Percentiles rank a stretch among this genome's conserved stretches.
Conservation (phyloP, 2,329 filamentous ascomycete genomes). For the Trichoderma semiorbis region DNA sequence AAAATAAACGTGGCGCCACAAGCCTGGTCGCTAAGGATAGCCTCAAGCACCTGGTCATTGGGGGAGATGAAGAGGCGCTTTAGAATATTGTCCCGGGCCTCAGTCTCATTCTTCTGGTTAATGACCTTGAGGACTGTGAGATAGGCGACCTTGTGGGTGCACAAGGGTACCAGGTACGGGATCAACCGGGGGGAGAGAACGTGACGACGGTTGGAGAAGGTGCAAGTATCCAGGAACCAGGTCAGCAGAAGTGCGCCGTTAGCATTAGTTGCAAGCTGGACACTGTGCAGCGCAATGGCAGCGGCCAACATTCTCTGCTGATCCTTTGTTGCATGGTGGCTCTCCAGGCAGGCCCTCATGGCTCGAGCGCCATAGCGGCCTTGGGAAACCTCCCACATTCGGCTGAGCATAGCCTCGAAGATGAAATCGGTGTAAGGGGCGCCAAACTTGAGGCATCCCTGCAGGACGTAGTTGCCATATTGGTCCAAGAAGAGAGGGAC, state of each 20-base stretch:
- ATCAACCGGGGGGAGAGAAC: conserved; percentile 90
- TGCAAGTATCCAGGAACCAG: conserved; percentile 98
- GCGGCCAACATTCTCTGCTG: conserved; percentile 94
- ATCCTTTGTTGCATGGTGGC: conserved; percentile 89
- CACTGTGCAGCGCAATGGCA: conserved; percentile 92
- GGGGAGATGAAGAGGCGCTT: conserved; percentile 89
- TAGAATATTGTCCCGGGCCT: conserved; percentile 85
- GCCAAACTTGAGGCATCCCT: conserved; percentile 91
- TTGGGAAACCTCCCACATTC: conserved; percentile 90
- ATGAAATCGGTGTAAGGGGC: conserved; percentile 91
- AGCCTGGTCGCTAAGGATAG: conserved; percentile 84
- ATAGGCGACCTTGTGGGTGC: conserved; percentile 98
- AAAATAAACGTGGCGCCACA: conserved; percentile 96
- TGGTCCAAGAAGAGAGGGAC: conserved; percentile 93
- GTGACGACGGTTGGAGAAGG: conserved; percentile 84
- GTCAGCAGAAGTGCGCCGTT: conserved; percentile 92
- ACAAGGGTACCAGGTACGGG: conserved; percentile 88
- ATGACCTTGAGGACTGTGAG: conserved; percentile 96
- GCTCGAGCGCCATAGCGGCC: conserved; percentile 92
- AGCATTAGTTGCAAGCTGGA: conserved; percentile 91
- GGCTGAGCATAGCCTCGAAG: conserved; percentile 93
- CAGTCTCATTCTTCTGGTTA: conserved; percentile 92
- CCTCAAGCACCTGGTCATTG: conserved; percentile 81
- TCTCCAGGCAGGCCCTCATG: conserved; percentile 95
- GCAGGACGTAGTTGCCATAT: conserved; percentile 97